Evolutionary conservation across 345 rosid species (phyloP), one percentile per base, ranked within the genome.

Genomic region (Pelargonium nanum): DNA sequence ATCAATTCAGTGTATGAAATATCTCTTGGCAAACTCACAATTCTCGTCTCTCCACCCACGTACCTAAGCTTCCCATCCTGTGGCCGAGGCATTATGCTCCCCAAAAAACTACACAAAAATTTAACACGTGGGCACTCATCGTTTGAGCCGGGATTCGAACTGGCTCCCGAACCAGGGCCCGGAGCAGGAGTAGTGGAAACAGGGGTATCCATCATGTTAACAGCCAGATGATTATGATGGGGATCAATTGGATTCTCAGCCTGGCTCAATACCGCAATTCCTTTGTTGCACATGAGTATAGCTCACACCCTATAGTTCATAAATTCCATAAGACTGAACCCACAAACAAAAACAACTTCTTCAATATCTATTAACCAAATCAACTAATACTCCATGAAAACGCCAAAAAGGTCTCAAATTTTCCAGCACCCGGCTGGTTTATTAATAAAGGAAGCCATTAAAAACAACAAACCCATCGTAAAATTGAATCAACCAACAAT

Each of bases 1-100:
- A 93, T 85, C 75, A 89, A 69, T 72, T 89, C 99, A 57, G 84
- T 88, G 61, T 78, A 89, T 57, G 68, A 65, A 45, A 93, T 82
- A 65, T 87, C 90, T 63, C 90, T 75, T 0, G 80, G 74, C 70
- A 93, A 72, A 55, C 84, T 83, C 60, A 89, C 82, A 72, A 93
- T 93, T 48, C 96, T 74, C 0, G 99, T 93, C 78, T 93, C 99
- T 24, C 99, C 99, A 22, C 99, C 97, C 17, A 93, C 97, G 62
- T 89, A 87, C 8, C 97, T 78, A 76, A 93, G 58, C 53, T 87
- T 89, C 68, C 92, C 96, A 56, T 93, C 99, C 57, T 87, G 96
- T n/a, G 97, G 97, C 26, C 99, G 85, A 32, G 99, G 96, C 79
- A 93, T 75, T 67, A 93, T 86, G 75, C 87, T 85, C 8, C 96